Evolutionary conservation across 78 protist species (phyloP).

Genomic region (Dictyostelium brefeldianum): DNA sequence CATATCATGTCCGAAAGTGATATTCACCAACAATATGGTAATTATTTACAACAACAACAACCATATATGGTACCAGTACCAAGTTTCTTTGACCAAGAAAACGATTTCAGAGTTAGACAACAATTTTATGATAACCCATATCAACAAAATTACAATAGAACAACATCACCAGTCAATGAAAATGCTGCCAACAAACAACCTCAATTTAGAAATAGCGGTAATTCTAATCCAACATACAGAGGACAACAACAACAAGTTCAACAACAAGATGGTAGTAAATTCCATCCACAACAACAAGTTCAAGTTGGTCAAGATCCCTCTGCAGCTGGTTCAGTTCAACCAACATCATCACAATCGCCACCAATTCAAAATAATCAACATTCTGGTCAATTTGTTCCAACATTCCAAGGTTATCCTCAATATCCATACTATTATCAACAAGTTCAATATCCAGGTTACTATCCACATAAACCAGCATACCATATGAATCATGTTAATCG

Average conservation of each 20-base stretch:
- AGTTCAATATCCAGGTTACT: slow-evolving; percentile 16
- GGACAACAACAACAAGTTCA: slow-evolving; percentile 14
- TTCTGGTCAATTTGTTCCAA: slow-evolving; percentile 22
- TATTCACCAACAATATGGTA: slow-evolving; percentile 44
- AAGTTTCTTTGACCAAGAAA: slow-evolving; percentile 40
- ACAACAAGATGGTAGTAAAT: slow-evolving; percentile 40
- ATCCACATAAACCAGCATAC: background rate
- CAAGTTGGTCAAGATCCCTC: background rate
- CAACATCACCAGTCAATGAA: slow-evolving; percentile 71
- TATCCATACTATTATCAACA: slow-evolving; percentile 47
- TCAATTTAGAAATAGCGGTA: slow-evolving; percentile 58
- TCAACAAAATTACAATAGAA: slow-evolving; percentile 32
- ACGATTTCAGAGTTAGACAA: slow-evolving; percentile 24
- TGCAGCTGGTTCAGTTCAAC: background rate
- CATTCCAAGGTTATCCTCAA: slow-evolving; percentile 34
- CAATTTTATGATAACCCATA: slow-evolving; percentile 16
- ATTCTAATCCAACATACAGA: slow-evolving; percentile 35
- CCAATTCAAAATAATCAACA: slow-evolving; percentile 34
- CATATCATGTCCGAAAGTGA: slow-evolving; percentile 64
- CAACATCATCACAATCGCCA: slow-evolving; percentile 45
- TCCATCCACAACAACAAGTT: background rate
- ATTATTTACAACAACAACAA: background rate
- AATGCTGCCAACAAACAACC: background rate
- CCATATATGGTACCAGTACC: slow-evolving; percentile 54
- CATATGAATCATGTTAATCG: slow-evolving; percentile 38